Evolutionary conservation across 352 stramenopile species (phyloP), one percentile per base, ranked within the genome.

Genomic region (Phytophthora uliginosa): DNA sequence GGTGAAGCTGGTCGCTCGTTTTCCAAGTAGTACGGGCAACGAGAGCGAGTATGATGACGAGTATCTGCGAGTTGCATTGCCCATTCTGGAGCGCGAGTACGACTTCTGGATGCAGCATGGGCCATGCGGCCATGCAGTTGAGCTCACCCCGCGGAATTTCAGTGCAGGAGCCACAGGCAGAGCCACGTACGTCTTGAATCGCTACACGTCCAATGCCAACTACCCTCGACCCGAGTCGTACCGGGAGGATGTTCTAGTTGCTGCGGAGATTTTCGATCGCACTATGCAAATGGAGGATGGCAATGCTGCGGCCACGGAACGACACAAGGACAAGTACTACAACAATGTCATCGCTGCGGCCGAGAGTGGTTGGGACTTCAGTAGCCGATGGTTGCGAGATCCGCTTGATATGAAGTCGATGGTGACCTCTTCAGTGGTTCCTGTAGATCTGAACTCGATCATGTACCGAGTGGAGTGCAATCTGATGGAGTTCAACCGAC

Each of bases 311-410:
- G 70, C 73, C 34, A 87, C 70, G 0, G 73, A 91, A 48, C 69
- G 69, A 10, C 81, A 89, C 65, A 93, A 94, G 62, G 79, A 82
- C 56, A 78, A 78, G 53, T 95, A 93, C 67, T 98, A 95, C 76
- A 91, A 90, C 52, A 85, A 95, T 66, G 81, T 97, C 40, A 93
- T 92, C 48, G 84, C 86, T 20, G 92, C 87, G 15, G 88, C 92
- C 7, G 92, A 97, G 76, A 96, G 87, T n/a, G 92, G 92, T 1
- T 98, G 92, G 92, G 92, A 98, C 70, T 98, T 98, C 60, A 95
- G 83, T 65, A 96, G 88, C 58, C 87, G 92, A 22, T 98, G 92
- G 92, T 62, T 97, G 10, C 68, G 77, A 40, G 74, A 92, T 47
- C 74, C 78, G 2, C 53, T 69, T 4, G 88, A 92, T 40, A 90